Percentiles rank a stretch among this genome's conserved stretches.
These are phyloP conservation scores for Hyphodiscus hymeniophilus DNA, from an alignment of 495 filamentous ascomycete species.

Conservation along the genomic window DNA sequence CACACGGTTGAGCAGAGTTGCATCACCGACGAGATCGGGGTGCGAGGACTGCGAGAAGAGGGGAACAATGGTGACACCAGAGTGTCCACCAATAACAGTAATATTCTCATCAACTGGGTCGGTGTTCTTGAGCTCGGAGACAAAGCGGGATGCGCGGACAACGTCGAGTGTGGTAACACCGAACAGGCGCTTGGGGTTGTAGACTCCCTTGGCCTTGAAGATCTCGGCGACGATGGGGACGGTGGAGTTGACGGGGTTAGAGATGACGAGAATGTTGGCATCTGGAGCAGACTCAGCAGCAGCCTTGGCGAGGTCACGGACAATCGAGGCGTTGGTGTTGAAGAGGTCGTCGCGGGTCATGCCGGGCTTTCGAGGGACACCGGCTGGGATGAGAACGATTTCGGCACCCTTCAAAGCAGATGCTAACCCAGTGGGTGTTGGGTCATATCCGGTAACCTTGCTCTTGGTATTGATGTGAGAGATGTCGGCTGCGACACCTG, in stretches of 20 bases:
- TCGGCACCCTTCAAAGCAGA: conserved; percentile 75
- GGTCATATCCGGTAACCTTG: conserved; percentile 81
- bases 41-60: conserved; percentile 92
- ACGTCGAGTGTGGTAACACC: conserved; percentile 99
- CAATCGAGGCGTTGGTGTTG: conserved; percentile 99
- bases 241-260: conserved; percentile 99
- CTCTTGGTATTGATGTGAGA: conserved; percentile 99
- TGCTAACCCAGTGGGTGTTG: conserved; percentile 64
- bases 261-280: conserved; percentile 93
- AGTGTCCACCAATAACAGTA: conserved; percentile 94
- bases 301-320: conserved; percentile 96
- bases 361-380: conserved; percentile 97
- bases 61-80: conserved; percentile 94
- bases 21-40: conserved; percentile 66
- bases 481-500: conserved; percentile 96
- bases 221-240: conserved; percentile 96
- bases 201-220: conserved; percentile 87
- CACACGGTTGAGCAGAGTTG: conserved; percentile 82
- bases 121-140: conserved; percentile 82
- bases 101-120: conserved; percentile 90
- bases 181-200: conserved; percentile 98
- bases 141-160: conserved; percentile 95
- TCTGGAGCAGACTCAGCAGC: conserved; percentile 81
- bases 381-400: conserved; percentile 94
- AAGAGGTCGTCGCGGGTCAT: conserved; percentile 99